Evolutionary conservation across 2,329 filamentous ascomycete species (phyloP).

Genomic region (Paraphoma chrysanthemicola): DNA sequence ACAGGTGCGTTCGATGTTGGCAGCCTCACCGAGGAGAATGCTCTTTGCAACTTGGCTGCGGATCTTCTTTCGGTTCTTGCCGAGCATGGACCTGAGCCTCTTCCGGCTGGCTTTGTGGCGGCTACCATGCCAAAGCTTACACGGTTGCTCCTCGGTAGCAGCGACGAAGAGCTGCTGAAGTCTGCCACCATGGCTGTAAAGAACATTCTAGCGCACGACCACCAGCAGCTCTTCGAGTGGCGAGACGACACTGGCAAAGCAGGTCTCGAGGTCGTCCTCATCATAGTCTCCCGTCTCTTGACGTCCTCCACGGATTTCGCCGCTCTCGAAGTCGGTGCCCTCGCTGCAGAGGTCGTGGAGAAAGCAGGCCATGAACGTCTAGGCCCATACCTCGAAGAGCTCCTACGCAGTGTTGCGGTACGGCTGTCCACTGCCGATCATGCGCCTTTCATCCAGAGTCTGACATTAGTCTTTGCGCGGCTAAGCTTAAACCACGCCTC

Average conservation of each 20-base stretch:
- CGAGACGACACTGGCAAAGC: constrained; percentile 78
- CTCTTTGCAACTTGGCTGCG: constrained; percentile 84
- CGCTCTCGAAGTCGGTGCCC: constrained; percentile 92
- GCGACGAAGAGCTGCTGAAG: constrained; percentile 87
- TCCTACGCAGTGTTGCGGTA: constrained; percentile 86
- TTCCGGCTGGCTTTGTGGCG: constrained; percentile 85
- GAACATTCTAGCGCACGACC: constrained; percentile 88
- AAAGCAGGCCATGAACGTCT: constrained; percentile 91
- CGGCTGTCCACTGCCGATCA: constrained; percentile 83
- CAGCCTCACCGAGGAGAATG: constrained; percentile 82
- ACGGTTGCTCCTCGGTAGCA: constrained; percentile 78
- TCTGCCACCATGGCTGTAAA: constrained; percentile 86
- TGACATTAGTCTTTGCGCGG: constrained; percentile 93
- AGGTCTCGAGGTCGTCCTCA: constrained; percentile 85
- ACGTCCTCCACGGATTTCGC: constrained; percentile 85
- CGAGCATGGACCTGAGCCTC: constrained; percentile 81
- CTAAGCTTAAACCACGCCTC: constrained; percentile 83
- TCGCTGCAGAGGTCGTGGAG: constrained; percentile 93
- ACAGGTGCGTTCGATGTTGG: constrained; percentile 90
- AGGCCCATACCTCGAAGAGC: constrained; percentile 86
- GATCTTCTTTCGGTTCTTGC: constrained; percentile 83
- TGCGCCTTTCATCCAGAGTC: constrained; percentile 90
- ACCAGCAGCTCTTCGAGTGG: constrained; percentile 88
- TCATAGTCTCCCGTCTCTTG: constrained; percentile 90
- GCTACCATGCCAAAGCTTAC: constrained; percentile 88